Conservation (phyloP, 1,284 basidiomycete genomes). For the Rhodotorula sp. region DNA sequence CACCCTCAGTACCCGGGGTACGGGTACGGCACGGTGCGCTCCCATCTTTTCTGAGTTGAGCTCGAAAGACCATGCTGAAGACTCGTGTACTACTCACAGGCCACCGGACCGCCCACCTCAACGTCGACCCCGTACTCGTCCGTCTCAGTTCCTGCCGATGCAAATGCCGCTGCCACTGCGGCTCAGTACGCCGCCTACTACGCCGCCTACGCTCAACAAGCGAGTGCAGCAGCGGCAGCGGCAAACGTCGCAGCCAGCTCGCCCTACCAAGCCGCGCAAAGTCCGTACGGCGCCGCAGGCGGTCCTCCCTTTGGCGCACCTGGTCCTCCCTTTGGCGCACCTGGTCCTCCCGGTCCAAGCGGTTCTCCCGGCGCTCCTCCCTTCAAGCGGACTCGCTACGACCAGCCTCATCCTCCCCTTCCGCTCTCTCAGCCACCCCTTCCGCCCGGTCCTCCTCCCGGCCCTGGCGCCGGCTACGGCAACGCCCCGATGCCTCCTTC, state of each 20-base stretch:
- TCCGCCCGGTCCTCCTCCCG: slow-evolving; percentile 23
- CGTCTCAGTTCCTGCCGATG: slow-evolving; percentile 3
- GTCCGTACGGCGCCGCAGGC: slow-evolving; percentile 4
- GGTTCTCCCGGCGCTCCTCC: slow-evolving; percentile 36
- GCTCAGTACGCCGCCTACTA: slow-evolving; percentile 34
- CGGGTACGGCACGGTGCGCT: slow-evolving; percentile 34
- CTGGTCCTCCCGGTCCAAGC: not conserved
- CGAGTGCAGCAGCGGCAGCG: not conserved
- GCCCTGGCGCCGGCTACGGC: not conserved
- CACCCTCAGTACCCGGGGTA: slow-evolving; percentile 41
- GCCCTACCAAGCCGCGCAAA: slow-evolving; percentile 7
- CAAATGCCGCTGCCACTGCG: slow-evolving; percentile 14
- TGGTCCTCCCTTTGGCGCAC: not conserved
- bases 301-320: slow-evolving; percentile 1
- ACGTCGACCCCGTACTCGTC: slow-evolving; percentile 4
- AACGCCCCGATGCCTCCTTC: slow-evolving; percentile 26
- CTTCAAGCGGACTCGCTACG: slow-evolving; percentile 41
- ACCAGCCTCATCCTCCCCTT: slow-evolving; percentile 9
- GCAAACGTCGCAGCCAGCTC: slow-evolving; percentile 1
- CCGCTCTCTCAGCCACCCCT: slow-evolving; percentile 15
- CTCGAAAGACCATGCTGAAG: not conserved
- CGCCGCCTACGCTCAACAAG: slow-evolving; percentile 22
- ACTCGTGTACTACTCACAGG: not conserved
- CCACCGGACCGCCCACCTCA: slow-evolving; percentile 4
- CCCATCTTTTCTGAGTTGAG: rapidly evolving